Evolutionary conservation across 2,329 filamentous ascomycete species (phyloP), one percentile per base, ranked within the genome.

Genomic region (Aspergillus jensenii): DNA sequence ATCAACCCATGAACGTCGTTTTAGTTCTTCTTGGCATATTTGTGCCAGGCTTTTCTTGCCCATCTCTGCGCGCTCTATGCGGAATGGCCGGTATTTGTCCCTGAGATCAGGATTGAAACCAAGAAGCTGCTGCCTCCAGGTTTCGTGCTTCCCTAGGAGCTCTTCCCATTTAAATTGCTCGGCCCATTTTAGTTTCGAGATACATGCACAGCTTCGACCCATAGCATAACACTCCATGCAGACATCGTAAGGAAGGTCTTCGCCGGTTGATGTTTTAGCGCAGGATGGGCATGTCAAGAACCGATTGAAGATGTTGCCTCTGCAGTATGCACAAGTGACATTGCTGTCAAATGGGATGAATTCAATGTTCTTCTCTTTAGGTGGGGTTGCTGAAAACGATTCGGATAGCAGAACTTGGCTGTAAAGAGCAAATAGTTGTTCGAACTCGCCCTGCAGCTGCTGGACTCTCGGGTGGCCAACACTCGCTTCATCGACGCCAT

Each of bases 221-320:
- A 98, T 96, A n/a, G 87, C 90, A 70, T 96, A 99, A 71, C 95
- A 99, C 66, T 99, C 95, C 90, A 99, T 93, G 70, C 95, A 99
- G 21, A 99, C 83, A 72, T 99, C 95, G 71, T 98, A 99, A 0
- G 90, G 45, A 6, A 48, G 45, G 15, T 48, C 90, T 69, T 98
- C 87, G 33, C 88, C 90, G 55, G 91, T 88, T 33, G 87, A 90
- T 59, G 84, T 83, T 49, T 82, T 79, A 37, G 88, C 84, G 72
- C 95, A 99, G 53, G 87, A 84, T 58, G 91, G 91, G 78, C 95
- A 99, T 3, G 93, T 96, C 23, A 99, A 77, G 70, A 99, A 99
- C 3, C 92, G 85, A 73, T 99, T 99, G 82, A 98, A 98, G 55
- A 99, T 96, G 69, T 98, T 98, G 62, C 90, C 90, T 45, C 95